These are phyloP conservation scores for Linderina pennispora DNA, from an alignment of 192 early-diverging fungal species.

Conservation along the genomic window DNA sequence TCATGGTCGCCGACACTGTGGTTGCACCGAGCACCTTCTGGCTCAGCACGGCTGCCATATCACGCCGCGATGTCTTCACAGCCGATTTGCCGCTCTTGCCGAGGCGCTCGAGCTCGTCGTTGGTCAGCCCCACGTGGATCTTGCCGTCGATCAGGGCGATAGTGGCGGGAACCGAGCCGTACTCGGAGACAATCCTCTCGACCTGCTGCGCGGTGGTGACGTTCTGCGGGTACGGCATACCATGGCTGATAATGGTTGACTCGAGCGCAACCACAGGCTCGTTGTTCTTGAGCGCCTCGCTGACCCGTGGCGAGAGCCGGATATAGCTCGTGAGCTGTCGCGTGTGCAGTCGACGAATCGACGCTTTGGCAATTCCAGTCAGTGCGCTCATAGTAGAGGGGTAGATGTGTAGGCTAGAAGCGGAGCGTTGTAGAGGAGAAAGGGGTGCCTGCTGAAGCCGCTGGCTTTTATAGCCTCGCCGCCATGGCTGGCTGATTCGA, in stretches of 20 bases:
- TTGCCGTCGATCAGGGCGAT: constrained; percentile 85
- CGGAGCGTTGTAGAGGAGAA: too few relatives aligned
- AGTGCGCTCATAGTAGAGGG: too few relatives aligned
- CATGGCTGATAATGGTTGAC: constrained; percentile 95
- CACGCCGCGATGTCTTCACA: constrained; percentile 79
- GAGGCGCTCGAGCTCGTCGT: constrained; percentile 55
- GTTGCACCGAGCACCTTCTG: constrained; percentile 75
- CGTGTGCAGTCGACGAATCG: neutral
- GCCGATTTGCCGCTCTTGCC: constrained; percentile 55
- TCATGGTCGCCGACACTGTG: constrained; percentile 89
- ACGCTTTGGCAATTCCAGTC: neutral
- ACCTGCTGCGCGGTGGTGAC: constrained; percentile 76
- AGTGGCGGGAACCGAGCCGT: constrained; percentile 80
- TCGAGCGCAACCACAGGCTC: constrained; percentile 86
- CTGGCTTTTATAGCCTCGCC: too few relatives aligned
- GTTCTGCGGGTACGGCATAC: constrained; percentile 93
- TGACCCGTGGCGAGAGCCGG: constrained; percentile 17
- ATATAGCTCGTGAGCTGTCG: constrained; percentile 1
- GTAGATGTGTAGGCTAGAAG: too few relatives aligned
- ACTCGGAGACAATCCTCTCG: constrained; percentile 63
- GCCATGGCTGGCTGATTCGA: too few relatives aligned
- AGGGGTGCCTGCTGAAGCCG: too few relatives aligned
- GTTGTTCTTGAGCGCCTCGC: constrained; percentile 51
- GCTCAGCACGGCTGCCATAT: constrained; percentile 70
- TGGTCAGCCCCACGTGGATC: constrained; percentile 73